phyloP scores from a whole-genome alignment of 208 protist species.

The Acanthamoeba rhysodes region DNA sequence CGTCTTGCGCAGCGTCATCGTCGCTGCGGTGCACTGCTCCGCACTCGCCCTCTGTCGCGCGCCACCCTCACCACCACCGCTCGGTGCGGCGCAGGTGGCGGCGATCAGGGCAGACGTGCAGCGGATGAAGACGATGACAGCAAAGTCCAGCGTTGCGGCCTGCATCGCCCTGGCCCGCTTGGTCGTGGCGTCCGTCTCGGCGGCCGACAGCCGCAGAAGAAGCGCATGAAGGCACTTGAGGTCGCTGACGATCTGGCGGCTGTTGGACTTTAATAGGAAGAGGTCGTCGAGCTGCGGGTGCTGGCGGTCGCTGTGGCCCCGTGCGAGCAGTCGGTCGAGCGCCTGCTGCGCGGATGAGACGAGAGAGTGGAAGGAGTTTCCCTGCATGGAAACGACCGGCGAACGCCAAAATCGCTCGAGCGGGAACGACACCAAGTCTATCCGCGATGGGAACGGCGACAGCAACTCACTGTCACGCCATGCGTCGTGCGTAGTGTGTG shows the following conservation, averaged over 20 bases:
- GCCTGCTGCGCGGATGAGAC: too few species aligned
- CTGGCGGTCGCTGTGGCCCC: too few species aligned
- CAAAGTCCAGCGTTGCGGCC: neutral
- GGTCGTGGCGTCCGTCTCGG: neutral
- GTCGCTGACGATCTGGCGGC: neutral
- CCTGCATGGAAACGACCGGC: neutral
- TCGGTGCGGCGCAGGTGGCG: neutral
- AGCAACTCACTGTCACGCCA: neutral
- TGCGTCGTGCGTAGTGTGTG: neutral
- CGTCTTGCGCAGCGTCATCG: neutral
- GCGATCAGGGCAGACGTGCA: neutral
- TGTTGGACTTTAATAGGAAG: too few species aligned
- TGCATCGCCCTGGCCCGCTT: neutral
- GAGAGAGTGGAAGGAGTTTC: too few species aligned
- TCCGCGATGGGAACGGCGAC: neutral
- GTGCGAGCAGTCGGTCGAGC: too few species aligned
- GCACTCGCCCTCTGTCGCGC: neutral
- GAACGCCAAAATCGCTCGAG: neutral
- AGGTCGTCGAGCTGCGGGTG: too few species aligned
- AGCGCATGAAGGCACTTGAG: neutral
- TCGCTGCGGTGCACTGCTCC: neutral
- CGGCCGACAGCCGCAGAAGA: neutral
- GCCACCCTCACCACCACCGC: too few species aligned
- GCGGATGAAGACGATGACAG: neutral
- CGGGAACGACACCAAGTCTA: neutral